Conservation (phyloP, 2,329 filamentous ascomycete species). For the Fusarium pseudograminearum region DNA sequence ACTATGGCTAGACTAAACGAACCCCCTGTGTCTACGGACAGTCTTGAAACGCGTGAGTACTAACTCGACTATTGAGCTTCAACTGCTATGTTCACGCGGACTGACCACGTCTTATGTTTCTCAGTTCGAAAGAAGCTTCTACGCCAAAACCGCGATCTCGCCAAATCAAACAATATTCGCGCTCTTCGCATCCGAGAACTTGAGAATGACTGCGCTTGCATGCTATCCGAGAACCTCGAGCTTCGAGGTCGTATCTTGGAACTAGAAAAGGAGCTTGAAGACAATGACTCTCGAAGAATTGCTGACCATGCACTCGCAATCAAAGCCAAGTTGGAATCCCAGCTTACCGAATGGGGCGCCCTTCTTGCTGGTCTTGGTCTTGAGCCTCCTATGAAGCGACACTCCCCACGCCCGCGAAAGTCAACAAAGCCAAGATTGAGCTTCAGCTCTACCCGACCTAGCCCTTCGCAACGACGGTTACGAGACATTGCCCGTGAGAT, state of each 20-base stretch:
- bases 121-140: constrained; percentile 82
- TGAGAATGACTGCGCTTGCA: constrained; percentile 79
- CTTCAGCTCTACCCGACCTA: constrained; percentile 55
- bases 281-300: constrained; percentile 68
- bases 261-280: constrained; percentile 75
- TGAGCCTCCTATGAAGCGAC: constrained; percentile 67
- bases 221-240: constrained; percentile 83
- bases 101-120: constrained; percentile 36
- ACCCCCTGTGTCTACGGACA: constrained; percentile 74
- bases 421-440: constrained; percentile 57
- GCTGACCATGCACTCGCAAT: constrained; percentile 76
- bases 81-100: constrained; percentile 7
- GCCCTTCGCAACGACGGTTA: constrained; percentile 67
- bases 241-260: constrained; percentile 77
- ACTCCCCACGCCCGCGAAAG: constrained; percentile 56
- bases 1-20: constrained; percentile 86
- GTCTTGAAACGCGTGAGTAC: constrained; percentile 76
- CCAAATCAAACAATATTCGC: constrained; percentile 81
- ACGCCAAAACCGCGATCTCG: constrained; percentile 86
- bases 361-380: constrained; percentile 75
- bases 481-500: constrained; percentile 68
- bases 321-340: constrained; percentile 76
- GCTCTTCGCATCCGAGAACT: constrained; percentile 81
- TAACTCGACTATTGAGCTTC: constrained; percentile 8
- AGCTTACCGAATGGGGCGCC: constrained; percentile 76